A percentile compares a stretch with the other conserved stretches of the same genome.
phyloP scores from a whole-genome alignment of 2,329 filamentous ascomycete species.

The Neofusicoccum umdonicola region DNA sequence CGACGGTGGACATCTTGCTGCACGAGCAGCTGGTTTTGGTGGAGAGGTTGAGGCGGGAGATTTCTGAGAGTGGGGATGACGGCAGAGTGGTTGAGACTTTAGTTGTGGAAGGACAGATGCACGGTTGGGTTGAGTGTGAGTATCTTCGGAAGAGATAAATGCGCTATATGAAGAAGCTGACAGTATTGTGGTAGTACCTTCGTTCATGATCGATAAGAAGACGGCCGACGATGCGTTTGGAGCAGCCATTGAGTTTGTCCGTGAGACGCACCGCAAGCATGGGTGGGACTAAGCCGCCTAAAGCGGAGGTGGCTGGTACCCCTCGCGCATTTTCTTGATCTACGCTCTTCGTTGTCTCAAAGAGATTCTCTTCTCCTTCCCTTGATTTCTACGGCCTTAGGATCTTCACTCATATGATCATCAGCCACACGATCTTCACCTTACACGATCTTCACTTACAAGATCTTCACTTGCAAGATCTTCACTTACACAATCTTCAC shows the following conservation, averaged over 20 bases:
- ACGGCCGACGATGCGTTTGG: slow-evolving; percentile 19
- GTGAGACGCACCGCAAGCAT: slow-evolving; percentile 19
- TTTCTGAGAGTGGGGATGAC: slow-evolving; percentile 26
- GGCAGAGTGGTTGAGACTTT: slow-evolving; percentile 25
- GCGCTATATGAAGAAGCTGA: not conserved
- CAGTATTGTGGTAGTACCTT: slow-evolving; percentile 19
- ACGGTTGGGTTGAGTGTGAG: slow-evolving; percentile 34
- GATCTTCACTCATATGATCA: not conserved
- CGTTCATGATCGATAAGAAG: slow-evolving; percentile 21
- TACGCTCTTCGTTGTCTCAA: not conserved
- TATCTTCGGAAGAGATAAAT: not conserved
- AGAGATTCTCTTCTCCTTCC: not conserved
- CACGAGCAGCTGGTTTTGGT: slow-evolving; percentile 43
- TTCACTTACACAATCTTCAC: not conserved
- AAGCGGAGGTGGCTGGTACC: not conserved
- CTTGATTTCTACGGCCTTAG: no score
- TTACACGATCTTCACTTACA: no score
- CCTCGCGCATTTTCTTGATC: not conserved
- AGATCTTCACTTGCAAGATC: not conserved
- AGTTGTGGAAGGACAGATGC: slow-evolving; percentile 29
- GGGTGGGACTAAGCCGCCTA: slow-evolving; percentile 10
- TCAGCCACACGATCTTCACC: no score
- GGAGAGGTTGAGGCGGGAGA: slow-evolving; percentile 31
- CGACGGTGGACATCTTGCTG: slow-evolving; percentile 43
- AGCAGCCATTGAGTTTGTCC: slow-evolving; percentile 20